Base-by-base conservation (phyloP, 106 monocot genomes). In the Dioscorea zingiberensis region DNA sequence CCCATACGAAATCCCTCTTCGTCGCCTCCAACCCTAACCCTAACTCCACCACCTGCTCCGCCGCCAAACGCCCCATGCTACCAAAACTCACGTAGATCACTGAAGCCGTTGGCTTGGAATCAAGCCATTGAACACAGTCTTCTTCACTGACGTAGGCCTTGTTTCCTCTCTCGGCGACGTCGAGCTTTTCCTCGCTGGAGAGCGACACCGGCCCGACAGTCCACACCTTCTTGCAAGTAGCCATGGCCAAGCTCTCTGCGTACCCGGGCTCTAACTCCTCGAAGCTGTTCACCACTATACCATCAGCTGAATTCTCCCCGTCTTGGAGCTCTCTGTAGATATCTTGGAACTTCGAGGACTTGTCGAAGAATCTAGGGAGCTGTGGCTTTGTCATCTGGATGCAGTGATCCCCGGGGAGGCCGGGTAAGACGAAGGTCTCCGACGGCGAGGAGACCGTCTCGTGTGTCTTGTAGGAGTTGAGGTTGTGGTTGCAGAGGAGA, bases 81-180 rank as follows among this genome's bases (percentile, higher is more conserved):
- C 64, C 64, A 24, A 65, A 65, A 28, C 64, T 47, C 48, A 65
- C 64, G 48, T 65, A 65, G 17, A 65, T 15, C 2, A 65, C 64
- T 7, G 64, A 65, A 11, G 47, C 48, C 2, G 64, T 47, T 23
- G 23, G 10, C 48, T 26, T 21, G 21, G 48, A 26, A 13, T 65
- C 48, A 3, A 65, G 64, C 64, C 64, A 65, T 2, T 15, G 21
- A 13, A 47, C 3, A 25, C 61, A 62, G 1, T 19, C 16, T 15
- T 59, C 19, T n/a, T 45, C 63, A 21, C 19, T 22, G 63, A 63
- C 19, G 13, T 38, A 7, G 13, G 45, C 45, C 13, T 63, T 63
- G 46, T 63, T 63, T 24, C 64, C 64, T 26, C 48, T 65, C 64
- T 65, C 64, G 21, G 25, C 25, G 13, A 22, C 14, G 11, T 47